Base-by-base conservation (phyloP, 2,329 filamentous ascomycete species). In the Sporothrix sp. region DNA sequence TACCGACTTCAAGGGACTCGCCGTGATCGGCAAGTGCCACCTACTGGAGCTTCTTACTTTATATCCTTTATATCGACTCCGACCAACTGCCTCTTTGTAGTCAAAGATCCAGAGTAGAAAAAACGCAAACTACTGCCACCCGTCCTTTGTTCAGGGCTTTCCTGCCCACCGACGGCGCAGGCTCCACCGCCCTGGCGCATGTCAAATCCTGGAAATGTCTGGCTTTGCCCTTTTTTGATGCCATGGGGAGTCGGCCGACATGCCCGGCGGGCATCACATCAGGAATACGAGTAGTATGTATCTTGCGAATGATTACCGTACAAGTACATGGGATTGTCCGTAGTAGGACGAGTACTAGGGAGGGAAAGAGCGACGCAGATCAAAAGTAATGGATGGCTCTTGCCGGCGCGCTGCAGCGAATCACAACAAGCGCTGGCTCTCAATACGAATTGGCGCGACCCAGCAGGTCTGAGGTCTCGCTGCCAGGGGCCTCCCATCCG, bases 381-480 rank as follows among this genome's bases (percentile, higher is more conserved):
- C 28, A 30, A 30, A 30, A 11, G 7, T 7, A 30, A 11, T 11
- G 11, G 18, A 45, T 45, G 18, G 28, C 30, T 37, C 44, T 23
- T 39, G 45, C 35, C 25, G 35, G 35, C 25, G 28, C 25, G 33
- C 46, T 28, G 16, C 20, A 21, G 46, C 46, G 28, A 49, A 35
- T 48, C n/a, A n/a, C n/a, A 48, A 48, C 10, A 48, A 48, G 46
- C 46, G 46, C 46, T 48, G 36, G 46, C 28, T 35, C 37, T 35
- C n/a, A 40, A 42, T 32, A 33, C 13, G 23, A 35, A 33, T 42
- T 40, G 28, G 37, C 28, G 46, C 46, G 36, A 38, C 44, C 44
- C 21, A 37, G 27, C 33, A 5, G 44, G n/a, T n/a, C n/a, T n/a
- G n/a, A n/a, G n/a, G n/a, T n/a, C n/a, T n/a, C 18, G 43, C 30